Evolutionary conservation across 2,329 filamentous ascomycete genomes (phyloP).

Genomic region (Sclerotinia spermophila): DNA sequence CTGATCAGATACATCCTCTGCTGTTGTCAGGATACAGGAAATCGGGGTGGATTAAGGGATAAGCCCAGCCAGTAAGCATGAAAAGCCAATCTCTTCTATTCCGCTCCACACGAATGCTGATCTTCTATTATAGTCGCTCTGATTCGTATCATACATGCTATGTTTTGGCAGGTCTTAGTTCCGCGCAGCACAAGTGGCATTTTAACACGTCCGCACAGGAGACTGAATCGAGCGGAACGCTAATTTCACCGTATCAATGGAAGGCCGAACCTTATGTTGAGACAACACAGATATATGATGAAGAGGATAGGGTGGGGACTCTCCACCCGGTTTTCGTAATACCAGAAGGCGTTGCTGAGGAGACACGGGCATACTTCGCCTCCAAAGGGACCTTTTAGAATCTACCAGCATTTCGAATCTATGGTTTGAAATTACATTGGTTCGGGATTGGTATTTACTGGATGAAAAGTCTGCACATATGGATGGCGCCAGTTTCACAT

Average conservation of each 20-base stretch:
- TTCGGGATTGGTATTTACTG: constrained; percentile 1
- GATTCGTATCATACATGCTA: constrained; percentile 95
- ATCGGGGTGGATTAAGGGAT: constrained; percentile 79
- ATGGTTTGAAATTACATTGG: constrained; percentile 3
- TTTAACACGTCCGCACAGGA: constrained; percentile 39
- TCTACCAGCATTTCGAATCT: neutral
- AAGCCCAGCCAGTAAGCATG: constrained; percentile 80
- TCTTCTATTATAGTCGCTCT: constrained; percentile 51
- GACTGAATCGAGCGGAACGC: constrained; percentile 36
- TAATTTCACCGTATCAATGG: constrained; percentile 40
- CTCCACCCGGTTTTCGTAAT: constrained; percentile 86
- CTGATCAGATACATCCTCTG: constrained; percentile 84
- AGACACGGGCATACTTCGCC: constrained; percentile 33
- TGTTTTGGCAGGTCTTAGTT: constrained; percentile 79
- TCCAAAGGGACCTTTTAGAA: constrained; percentile 33
- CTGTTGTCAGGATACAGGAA: constrained; percentile 74
- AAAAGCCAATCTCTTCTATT: constrained; percentile 19
- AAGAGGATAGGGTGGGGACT: constrained; percentile 63
- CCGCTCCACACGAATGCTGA: constrained; percentile 23
- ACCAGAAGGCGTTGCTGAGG: constrained; percentile 52
- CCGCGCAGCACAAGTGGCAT: constrained; percentile 67
- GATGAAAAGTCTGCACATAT: neutral
- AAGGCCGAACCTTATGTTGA: constrained; percentile 44
- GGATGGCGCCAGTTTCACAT: neutral
- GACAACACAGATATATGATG: constrained; percentile 63